Evolutionary conservation across 2,329 filamentous ascomycete genomes (phyloP), one percentile per base, ranked within the genome.

Genomic region (Emmonsiellopsis sp.): DNA sequence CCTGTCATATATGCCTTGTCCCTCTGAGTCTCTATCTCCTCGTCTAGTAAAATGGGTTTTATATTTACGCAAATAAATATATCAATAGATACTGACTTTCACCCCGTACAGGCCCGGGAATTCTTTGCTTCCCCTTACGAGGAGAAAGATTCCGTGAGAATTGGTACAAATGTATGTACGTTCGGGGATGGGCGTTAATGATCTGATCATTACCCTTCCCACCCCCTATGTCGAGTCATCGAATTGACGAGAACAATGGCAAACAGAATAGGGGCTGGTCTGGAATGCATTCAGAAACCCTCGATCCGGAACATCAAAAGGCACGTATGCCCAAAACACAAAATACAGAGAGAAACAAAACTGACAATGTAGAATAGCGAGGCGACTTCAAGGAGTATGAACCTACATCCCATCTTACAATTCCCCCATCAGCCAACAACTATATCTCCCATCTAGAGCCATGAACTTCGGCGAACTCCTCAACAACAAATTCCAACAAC

Each of bases 401-500:
- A 5, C n/a, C 6, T 37, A 48, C 33, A 33, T 32, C 43, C 13
- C 43, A 42, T 9, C 36, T 31, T 40, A 32, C 6, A 10, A 37
- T 21, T 31, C 2, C 47, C 1, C 10, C 14, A n/a, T 52, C 6
- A 53, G 34, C 46, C 51, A 6, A 27, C 32, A 44, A 32, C 42
- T 17, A n/a, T 31, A 17, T 49, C 45, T 55, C 17, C 13, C 40
- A 13, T 17, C 13, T 60, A 93, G 90, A 74, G 89, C 86, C 39
- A 92, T 97, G 77, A 98, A 97, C 73, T 86, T 97, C 64, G 88
- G 86, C 58, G 82, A 88, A 61, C 95, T 93, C 65, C 65, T 75
- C 54, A 61, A 82, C 57, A 78, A 82, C 60, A 83, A 84, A 69
- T 79, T 86, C 11, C 83, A 86, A 57, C 92, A 97, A 67, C 85